A percentile compares a stretch with the other conserved stretches of the same genome.
Evolutionary conservation across 73 alveolate species (phyloP).

Genomic region (Tetrahymena thermophila): DNA sequence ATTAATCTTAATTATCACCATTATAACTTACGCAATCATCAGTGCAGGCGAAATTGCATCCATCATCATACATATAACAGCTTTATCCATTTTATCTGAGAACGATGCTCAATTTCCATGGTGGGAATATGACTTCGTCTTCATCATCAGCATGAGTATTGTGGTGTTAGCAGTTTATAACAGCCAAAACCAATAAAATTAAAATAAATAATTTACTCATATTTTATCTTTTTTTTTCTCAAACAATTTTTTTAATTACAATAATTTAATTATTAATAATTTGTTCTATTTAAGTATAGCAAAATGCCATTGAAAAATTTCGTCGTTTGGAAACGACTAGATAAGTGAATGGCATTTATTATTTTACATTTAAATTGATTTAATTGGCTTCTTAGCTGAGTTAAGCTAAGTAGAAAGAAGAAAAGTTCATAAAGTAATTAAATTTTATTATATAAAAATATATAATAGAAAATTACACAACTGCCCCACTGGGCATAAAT

Average conservation of each 20-base stretch:
- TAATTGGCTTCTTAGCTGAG: too few species aligned
- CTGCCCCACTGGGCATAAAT: too few species aligned
- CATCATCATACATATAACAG: background rate
- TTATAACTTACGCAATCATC: background rate
- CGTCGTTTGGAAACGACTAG: too few species aligned
- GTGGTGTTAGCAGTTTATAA: background rate
- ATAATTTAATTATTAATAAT: background rate
- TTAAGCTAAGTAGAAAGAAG: too few species aligned
- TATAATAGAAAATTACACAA: too few species aligned
- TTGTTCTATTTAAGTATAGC: background rate
- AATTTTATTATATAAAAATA: too few species aligned
- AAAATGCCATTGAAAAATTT: too few species aligned
- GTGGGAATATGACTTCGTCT: background rate
- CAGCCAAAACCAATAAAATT: background rate
- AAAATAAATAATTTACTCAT: background rate
- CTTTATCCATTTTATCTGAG: background rate
- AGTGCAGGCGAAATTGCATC: background rate
- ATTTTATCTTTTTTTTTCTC: background rate
- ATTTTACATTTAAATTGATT: too few species aligned
- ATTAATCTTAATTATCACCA: background rate
- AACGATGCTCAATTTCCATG: background rate
- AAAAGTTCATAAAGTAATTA: too few species aligned
- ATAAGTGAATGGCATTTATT: too few species aligned
- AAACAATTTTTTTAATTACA: background rate
- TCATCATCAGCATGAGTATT: background rate